Percentiles rank a stretch among this genome's conserved stretches.
Conservation (phyloP, 345 rosid genomes). For the Pseudoturritis turrita region DNA sequence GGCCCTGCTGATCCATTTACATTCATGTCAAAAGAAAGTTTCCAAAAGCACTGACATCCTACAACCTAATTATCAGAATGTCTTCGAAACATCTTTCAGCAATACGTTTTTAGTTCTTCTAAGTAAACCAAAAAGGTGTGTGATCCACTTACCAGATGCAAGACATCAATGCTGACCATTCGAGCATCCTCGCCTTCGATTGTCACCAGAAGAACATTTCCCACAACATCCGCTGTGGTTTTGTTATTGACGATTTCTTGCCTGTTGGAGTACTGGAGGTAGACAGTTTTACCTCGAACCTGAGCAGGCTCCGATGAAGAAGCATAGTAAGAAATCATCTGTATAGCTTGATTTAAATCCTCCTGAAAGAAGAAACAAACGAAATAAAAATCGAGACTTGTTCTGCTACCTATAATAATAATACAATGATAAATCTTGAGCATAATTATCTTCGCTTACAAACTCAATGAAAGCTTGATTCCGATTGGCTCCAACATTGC, state of each 20-base stretch:
- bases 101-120: constrained; percentile 33
- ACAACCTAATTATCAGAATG: constrained; percentile 61
- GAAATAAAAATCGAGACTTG: not conserved
- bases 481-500: constrained; percentile 97
- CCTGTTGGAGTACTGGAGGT: constrained; percentile 95
- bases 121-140: constrained; percentile 22
- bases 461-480: constrained; percentile 99
- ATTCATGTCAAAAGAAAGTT: constrained; percentile 79
- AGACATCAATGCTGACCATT: constrained; percentile 94
- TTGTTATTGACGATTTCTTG: constrained; percentile 98
- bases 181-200: constrained; percentile 96
- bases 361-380: constrained; percentile 42
- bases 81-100: constrained; percentile 36
- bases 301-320: constrained; percentile 98
- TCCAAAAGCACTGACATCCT: constrained; percentile 61
- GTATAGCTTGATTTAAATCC: constrained; percentile 98
- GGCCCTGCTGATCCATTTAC: constrained; percentile 99
- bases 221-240: constrained; percentile 96
- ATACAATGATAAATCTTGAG: not conserved
- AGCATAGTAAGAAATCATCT: constrained; percentile 93
- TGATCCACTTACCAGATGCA: constrained; percentile 81
- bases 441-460: constrained; percentile 45
- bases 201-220: constrained; percentile 90
- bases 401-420: not conserved
- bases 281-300: constrained; percentile 99